Evolutionary conservation across 2,329 filamentous ascomycete genomes (phyloP).

Genomic region (Camillea tinctor): DNA sequence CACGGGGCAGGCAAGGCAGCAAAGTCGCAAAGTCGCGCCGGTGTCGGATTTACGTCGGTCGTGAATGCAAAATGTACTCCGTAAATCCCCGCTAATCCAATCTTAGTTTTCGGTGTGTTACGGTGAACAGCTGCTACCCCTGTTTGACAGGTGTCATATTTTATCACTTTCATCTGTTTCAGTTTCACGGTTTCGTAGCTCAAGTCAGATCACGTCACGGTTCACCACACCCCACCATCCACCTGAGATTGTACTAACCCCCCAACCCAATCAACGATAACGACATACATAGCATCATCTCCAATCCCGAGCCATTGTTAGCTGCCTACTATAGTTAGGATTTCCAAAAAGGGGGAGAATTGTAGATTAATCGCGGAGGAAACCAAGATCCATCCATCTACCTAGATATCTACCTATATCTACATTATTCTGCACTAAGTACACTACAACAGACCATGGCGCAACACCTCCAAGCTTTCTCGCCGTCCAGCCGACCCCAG

Average conservation of each 20-base stretch:
- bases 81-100: background rate
- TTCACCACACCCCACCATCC: background rate
- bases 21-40: background rate
- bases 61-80: no score
- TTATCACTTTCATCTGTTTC: background rate
- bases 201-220: no score
- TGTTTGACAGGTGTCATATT: background rate
- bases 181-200: no score
- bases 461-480: conserved; percentile 26
- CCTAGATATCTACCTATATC: background rate
- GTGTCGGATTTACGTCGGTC: background rate
- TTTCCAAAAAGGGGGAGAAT: background rate
- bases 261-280: background rate
- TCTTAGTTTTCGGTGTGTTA: background rate
- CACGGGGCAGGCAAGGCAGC: background rate
- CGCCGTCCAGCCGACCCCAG: conserved; percentile 30
- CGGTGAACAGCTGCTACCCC: background rate
- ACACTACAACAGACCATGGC: conserved; percentile 15
- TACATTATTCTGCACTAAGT: background rate
- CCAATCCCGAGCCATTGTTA: background rate
- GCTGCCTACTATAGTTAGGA: background rate
- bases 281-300: background rate
- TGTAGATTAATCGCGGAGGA: background rate
- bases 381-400: background rate
- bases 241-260: background rate